Percentiles rank a stretch among this genome's conserved stretches.
Conservation (phyloP, 306 rosid genomes). For the Vicia sativa region DNA sequence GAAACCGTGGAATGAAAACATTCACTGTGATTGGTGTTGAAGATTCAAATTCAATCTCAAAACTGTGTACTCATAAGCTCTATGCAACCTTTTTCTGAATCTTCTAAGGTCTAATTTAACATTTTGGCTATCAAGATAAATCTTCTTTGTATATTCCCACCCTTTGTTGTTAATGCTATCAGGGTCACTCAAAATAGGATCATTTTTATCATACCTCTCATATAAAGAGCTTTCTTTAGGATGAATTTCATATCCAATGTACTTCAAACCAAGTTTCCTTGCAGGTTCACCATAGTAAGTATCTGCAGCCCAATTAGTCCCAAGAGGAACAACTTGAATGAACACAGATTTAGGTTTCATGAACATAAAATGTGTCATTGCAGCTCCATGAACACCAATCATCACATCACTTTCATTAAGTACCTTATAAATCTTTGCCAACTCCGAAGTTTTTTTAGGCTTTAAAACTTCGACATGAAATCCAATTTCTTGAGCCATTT, state of each 20-base stretch:
- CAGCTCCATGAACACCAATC: constrained; percentile 98
- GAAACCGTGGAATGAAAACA: constrained; percentile 15
- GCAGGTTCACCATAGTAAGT: constrained; percentile 88
- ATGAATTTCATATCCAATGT: constrained; percentile 73
- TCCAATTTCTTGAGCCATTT: constrained; percentile 68
- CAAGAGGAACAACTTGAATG: constrained; percentile 88
- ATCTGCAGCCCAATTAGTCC: constrained; percentile 88
- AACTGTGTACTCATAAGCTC: constrained; percentile 57
- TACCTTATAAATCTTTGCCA: constrained; percentile 73
- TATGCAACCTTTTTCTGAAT: constrained; percentile 65
- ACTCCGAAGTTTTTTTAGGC: constrained; percentile 67
- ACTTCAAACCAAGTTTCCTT: constrained; percentile 77
- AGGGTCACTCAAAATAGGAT: constrained; percentile 72
- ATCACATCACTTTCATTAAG: constrained; percentile 79
- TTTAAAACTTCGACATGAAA: constrained; percentile 64
- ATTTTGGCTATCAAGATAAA: constrained; percentile 87
- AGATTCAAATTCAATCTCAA: constrained; percentile 38
- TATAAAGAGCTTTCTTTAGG: constrained; percentile 77
- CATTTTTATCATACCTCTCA: constrained; percentile 50
- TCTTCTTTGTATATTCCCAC: constrained; percentile 88
- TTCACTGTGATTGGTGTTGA: constrained; percentile 40
- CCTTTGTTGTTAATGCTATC: constrained; percentile 64
- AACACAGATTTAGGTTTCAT: constrained; percentile 72
- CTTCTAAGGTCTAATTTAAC: constrained; percentile 66
- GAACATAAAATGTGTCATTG: constrained; percentile 90